Evolutionary conservation across 2,329 filamentous ascomycete genomes (phyloP), one percentile per base, ranked within the genome.

Genomic region (Cladosporium colombiae): DNA sequence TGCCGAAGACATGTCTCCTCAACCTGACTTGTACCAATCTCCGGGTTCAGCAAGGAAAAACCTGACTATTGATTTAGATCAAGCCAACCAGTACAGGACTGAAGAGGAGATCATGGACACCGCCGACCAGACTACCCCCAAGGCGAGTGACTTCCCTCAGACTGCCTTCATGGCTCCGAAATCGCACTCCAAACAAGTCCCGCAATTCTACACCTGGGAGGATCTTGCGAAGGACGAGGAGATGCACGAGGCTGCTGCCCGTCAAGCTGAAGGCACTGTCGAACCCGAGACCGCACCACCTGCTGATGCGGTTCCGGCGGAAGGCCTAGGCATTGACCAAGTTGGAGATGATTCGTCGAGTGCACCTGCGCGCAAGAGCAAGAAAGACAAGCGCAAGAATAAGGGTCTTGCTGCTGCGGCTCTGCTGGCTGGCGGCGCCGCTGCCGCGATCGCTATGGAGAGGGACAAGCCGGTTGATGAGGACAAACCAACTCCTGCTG

Each of bases 101-200:
- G 68, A 68, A 27, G 73, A 79, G 10, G 85, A 88, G 59, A 74
- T 84, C 31, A 78, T 88, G 10, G 88, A 83, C 53, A 91, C 89
- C 6, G 81, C 88, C 69, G 53, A 65, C 4, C 86, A 91, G 72
- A 84, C 85, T 0, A 93, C 90, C 1, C 90, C 91, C 1, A 91
- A 87, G 67, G 88, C 88, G 5, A 83, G 81, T 21, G 76, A 80
- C 11, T 84, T 84, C 61, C 74, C 78, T 16, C 65, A 77, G 55
- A 72, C 71, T 35, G 62, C 65, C 3, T 25, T 70, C 4, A 40
- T 40, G 29, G 37, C 27, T 56, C 58, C 57, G 18, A 64, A 46
- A 16, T 50, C 56, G 68, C 69, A 56, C 6, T 13, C 66, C 29
- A 25, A 65, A 33, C 70, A 72, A 57, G 67, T 75, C 60, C 76